Base-by-base conservation (phyloP, 768 basidiomycete genomes). In the Mycena rosella region DNA sequence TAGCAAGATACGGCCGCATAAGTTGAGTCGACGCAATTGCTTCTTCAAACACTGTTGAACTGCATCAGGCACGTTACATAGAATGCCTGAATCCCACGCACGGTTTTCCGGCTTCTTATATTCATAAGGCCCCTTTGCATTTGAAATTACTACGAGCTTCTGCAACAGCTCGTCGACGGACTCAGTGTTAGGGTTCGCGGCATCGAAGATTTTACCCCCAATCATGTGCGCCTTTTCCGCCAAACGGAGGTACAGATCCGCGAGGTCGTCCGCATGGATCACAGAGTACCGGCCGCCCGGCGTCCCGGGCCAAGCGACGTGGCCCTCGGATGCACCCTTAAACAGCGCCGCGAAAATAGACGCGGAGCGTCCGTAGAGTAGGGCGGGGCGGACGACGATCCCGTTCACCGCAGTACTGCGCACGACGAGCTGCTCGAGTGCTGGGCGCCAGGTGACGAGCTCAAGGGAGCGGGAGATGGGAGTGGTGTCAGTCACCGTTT, bases 191-290 rank as follows among this genome's bases (percentile, higher is more conserved):
- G 80, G 78, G 67, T 86, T 86, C 15, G 77, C 69, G 3, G 74
- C 82, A 57, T 83, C 78, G 75, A 87, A 83, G 17, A 81, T 79
- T 67, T 78, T 74, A 9, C 85, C 85, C 0, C 74, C 73, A n/a
- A 79, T 67, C 11, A 83, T 64, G 11, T 72, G 60, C 1, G 78
- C 82, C 63, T 78, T 77, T 74, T 86, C 85, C 11, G 80, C 80
- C 1, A 76, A 79, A 10, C 79, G 71, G 5, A 85, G 44, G 60
- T 81, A 85, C 36, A 83, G 56, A 55, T 84, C 84, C 5, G 84
- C 84, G 45, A 84, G 73, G 66, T 87, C 85, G 70, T 87, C 85
- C 17, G 67, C 55, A 69, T 87, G 85, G 38, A 86, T 73, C 9
- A 80, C 56, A 17, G 78, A 66, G 22, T 76, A 78, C 1, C 65